These are phyloP conservation scores for Anastatica hierochuntica DNA, from an alignment of 345 rosid genomes.

Conservation along the genomic window DNA sequence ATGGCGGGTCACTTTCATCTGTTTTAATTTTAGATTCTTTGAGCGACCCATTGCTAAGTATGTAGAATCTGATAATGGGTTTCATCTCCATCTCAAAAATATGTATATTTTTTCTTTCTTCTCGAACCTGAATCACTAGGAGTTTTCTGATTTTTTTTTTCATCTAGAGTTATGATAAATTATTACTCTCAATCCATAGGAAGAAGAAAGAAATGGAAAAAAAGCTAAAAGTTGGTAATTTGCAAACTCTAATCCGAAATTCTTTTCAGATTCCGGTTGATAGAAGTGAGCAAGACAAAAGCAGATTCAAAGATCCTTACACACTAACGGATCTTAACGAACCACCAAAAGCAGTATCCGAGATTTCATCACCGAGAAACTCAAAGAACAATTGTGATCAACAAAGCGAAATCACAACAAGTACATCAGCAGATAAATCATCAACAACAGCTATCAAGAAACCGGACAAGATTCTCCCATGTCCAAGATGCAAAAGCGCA, in stretches of 20 bases:
- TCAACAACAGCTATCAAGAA: constrained; percentile 35
- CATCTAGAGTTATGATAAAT: too few relatives aligned
- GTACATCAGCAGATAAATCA: constrained; percentile 26
- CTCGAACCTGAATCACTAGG: too few relatives aligned
- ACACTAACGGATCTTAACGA: constrained; percentile 22
- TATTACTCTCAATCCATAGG: too few relatives aligned
- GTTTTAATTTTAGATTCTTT: too few relatives aligned
- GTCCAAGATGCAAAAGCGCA: constrained; percentile 75
- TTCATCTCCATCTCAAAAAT: too few relatives aligned
- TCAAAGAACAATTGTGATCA: constrained; percentile 30
- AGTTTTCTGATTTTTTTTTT: too few relatives aligned
- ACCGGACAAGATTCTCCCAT: constrained; percentile 61
- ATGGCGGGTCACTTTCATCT: too few relatives aligned
- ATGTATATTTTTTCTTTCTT: too few relatives aligned
- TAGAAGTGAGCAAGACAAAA: too few relatives aligned
- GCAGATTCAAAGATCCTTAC: constrained; percentile 12
- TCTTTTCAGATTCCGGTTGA: background rate
- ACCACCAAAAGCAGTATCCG: constrained; percentile 24
- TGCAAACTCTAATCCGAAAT: background rate
- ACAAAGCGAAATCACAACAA: constrained; percentile 35
- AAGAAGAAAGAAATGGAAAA: too few relatives aligned
- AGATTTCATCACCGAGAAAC: constrained; percentile 29
- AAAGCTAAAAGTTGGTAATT: background rate
- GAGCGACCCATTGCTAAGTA: background rate
- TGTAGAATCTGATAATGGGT: too few relatives aligned